Percentiles rank a stretch among this genome's conserved stretches.
Conservation (phyloP, 2,329 filamentous ascomycete species). For the Apiospora phragmitis region DNA sequence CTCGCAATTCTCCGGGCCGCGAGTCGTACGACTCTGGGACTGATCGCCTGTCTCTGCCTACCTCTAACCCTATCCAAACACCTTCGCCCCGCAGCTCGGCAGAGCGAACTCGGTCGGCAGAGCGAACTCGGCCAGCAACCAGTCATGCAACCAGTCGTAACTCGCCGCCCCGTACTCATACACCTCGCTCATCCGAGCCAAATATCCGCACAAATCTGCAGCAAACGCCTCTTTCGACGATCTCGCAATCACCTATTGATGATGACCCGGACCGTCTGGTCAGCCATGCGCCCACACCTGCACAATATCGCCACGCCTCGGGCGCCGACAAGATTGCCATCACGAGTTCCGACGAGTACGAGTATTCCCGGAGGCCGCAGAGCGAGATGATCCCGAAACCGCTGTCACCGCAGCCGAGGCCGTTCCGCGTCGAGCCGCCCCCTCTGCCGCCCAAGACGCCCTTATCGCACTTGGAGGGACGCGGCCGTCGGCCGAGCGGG, state of each 20-base stretch:
- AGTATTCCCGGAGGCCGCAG: constrained; percentile 40
- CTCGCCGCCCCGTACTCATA: constrained; percentile 32
- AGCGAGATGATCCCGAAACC: constrained; percentile 25
- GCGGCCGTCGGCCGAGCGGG: constrained; percentile 32
- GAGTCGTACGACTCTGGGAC: constrained; percentile 59
- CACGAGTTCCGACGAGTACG: constrained; percentile 56
- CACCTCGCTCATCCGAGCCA: constrained; percentile 18
- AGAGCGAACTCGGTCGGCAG: constrained; percentile 44
- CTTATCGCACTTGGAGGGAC: constrained; percentile 52
- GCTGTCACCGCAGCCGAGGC: constrained; percentile 30
- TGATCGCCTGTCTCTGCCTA: constrained; percentile 48
- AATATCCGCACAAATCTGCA: background rate
- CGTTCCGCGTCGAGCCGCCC: constrained; percentile 59
- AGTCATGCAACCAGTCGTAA: constrained; percentile 32
- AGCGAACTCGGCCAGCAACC: constrained; percentile 40
- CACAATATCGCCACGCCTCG: constrained; percentile 56
- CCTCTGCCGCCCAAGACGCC: constrained; percentile 79
- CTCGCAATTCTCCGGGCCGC: constrained; percentile 42
- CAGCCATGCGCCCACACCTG: constrained; percentile 57
- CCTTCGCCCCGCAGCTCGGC: constrained; percentile 53
- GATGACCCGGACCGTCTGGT: constrained; percentile 52
- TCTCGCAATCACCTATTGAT: constrained; percentile 27
- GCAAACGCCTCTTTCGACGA: constrained; percentile 15
- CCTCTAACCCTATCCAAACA: constrained; percentile 22
- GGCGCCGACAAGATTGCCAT: constrained; percentile 71